A percentile compares a stretch with the other conserved stretches of the same genome.
Evolutionary conservation across 2,329 filamentous ascomycete genomes (phyloP).

Genomic region (Bimuria novae-zelandiae): DNA sequence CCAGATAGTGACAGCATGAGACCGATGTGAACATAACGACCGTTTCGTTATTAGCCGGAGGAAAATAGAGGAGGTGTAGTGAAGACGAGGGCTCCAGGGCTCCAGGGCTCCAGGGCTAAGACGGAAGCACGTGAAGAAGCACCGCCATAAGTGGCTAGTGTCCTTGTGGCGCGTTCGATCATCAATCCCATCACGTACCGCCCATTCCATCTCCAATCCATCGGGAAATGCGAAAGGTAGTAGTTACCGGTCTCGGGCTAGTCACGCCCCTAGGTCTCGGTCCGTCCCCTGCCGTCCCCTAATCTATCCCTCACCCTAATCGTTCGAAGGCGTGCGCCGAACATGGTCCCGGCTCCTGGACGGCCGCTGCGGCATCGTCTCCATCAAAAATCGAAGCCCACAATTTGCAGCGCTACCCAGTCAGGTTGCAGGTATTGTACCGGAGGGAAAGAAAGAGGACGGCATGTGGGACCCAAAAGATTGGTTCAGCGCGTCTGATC

Average conservation of each 20-base stretch:
- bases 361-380: conserved; percentile 79
- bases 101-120: too few species aligned
- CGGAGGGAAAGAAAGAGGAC: conserved; percentile 54
- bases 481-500: conserved; percentile 56
- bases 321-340: conserved; percentile 62
- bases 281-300: conserved; percentile 36
- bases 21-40: background rate
- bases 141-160: conserved; percentile 13
- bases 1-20: background rate
- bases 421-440: conserved; percentile 83
- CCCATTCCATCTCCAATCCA: conserved; percentile 21
- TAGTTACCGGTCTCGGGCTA: conserved; percentile 55
- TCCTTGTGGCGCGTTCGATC: conserved; percentile 7
- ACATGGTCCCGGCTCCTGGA: conserved; percentile 83
- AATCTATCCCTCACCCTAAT: conserved; percentile 10
- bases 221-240: conserved; percentile 52
- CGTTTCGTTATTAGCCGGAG: too few species aligned
- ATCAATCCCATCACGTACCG: background rate
- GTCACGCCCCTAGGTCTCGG: conserved; percentile 75
- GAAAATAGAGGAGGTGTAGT: too few species aligned
- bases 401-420: conserved; percentile 77
- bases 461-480: conserved; percentile 55
- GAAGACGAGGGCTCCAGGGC: too few species aligned
- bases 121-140: background rate
- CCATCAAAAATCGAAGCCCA: conserved; percentile 65